Base-by-base conservation (phyloP, 305 asterid species). In the Solanum chacoense region DNA sequence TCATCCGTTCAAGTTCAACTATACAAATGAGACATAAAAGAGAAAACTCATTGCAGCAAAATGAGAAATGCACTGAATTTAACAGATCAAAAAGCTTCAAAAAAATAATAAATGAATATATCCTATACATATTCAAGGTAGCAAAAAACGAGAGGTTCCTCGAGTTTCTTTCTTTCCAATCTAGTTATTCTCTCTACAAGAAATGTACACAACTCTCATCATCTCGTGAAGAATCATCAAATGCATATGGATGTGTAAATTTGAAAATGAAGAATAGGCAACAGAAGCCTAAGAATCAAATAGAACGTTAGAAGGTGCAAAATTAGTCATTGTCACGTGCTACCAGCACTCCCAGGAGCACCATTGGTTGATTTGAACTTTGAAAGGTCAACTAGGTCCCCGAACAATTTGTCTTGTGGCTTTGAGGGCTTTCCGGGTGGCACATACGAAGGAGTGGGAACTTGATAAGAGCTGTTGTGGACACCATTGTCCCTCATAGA, bases 401-500 rank as follows among this genome's bases (percentile, higher is more conserved):
- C 99, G 32, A 97, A 97, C 42, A 97, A 92, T 93, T 96, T 97
- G 94, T 97, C 99, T 89, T 96, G 98, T 11, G 98, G 95, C 90
- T 93, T 97, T 26, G 95, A 84, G 18, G 96, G 95, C 91, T 89
- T 95, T 67, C 91, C 95, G 32, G 97, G 77, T 24, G 97, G 94
- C 90, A 91, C 93, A 63, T 89, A 91, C 13, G 94, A 92, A 38
- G 98, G 89, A 40, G 91, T 81, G 26, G 94, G 74, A 74, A 87
- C 89, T 29, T 91, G 89, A 87, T 91, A 88, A 6, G 96, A 88
- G 86, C 88, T 92, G 73, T 92, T 92, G 85, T 90, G 77, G 50
- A 91, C 92, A 20, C 92, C 90, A 86, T 93, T 96, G 26, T 94
- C 98, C 91, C 95, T 96, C 90, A 96, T 85, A 11, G 98, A 94